Base-by-base conservation (phyloP, 1,284 basidiomycete genomes). In the Leccinum glutinopallens region DNA sequence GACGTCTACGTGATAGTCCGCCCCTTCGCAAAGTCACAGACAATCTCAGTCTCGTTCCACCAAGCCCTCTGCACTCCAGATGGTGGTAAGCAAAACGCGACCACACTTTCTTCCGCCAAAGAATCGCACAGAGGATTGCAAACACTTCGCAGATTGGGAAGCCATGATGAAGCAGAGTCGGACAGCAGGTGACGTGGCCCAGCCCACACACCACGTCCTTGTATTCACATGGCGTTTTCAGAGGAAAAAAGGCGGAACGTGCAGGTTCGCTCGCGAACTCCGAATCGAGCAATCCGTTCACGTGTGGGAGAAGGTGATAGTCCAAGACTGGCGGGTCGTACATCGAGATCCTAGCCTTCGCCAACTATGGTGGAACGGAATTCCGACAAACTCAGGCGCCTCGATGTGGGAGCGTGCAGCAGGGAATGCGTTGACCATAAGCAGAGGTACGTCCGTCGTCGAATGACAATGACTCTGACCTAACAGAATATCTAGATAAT, bases 361-460 rank as follows among this genome's bases (percentile, higher is more conserved):
- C 53, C 85, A 83, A 70, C 72, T 98, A 17, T 99, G 97, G 97
- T 97, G 96, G 90, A 84, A 87, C 56, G 97, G 97, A 7, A 90
- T 96, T 61, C 97, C 97, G 0, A 87, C 90, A 0, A 92, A 93
- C 74, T 79, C 97, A 62, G 84, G 97, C 53, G 92, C 93, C 1
- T 80, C 85, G 5, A 87, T 98, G 77, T 99, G 97, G 97, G 87
- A 91, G 70, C 82, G 87, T 63, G 94, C 92, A 5, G 89, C 94
- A 22, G 97, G 97, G 8, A 99, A 99, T 74, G 83, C 88, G 17
- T 80, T 98, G 59, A 91, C 95, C 29, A 77, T 99, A 65, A 91
- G 88, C 72, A 95, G 91, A 88, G 92, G 93, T 92, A 77, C 53
- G 54, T 67, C 55, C 12, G 19, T 55, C 19, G n/a, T 61, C 29